Percentiles rank a stretch among this genome's conserved stretches.
Conservation (phyloP, 164 flowering plant genomes). For the Santalum album region DNA sequence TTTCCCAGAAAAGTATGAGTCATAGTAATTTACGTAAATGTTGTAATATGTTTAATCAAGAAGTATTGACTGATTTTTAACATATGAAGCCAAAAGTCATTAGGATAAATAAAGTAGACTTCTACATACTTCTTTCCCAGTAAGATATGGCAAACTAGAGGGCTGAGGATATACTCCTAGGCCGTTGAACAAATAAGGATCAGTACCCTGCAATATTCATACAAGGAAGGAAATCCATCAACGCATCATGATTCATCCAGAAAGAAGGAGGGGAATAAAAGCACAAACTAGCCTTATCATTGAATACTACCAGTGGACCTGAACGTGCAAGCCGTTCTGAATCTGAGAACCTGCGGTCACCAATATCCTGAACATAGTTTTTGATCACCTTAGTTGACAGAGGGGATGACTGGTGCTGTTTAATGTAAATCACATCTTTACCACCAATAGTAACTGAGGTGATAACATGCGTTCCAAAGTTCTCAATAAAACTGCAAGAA, state of each 20-base stretch:
- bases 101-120: neutral
- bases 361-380: constrained; percentile 63
- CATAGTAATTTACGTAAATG: too few relatives aligned
- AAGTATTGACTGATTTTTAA: too few relatives aligned
- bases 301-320: constrained; percentile 46
- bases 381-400: constrained; percentile 59
- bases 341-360: constrained; percentile 59
- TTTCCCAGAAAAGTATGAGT: constrained; percentile 6
- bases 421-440: constrained; percentile 69
- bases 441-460: constrained; percentile 81
- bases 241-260: neutral
- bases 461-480: constrained; percentile 80
- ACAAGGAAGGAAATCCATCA: neutral
- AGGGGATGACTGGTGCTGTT: constrained; percentile 64
- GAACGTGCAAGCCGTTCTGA: constrained; percentile 37
- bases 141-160: constrained; percentile 38
- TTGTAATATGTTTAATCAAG: too few relatives aligned
- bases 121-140: constrained; percentile 64
- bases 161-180: constrained; percentile 88
- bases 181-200: constrained; percentile 50
- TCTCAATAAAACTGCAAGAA: constrained; percentile 63
- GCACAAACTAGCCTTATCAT: constrained; percentile 59
- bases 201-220: constrained; percentile 35
- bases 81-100: too few relatives aligned
- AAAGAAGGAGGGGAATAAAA: constrained; percentile 6